phyloP scores from a whole-genome alignment of 2,329 filamentous ascomycete species.

The Hyphodiscus sp. region DNA sequence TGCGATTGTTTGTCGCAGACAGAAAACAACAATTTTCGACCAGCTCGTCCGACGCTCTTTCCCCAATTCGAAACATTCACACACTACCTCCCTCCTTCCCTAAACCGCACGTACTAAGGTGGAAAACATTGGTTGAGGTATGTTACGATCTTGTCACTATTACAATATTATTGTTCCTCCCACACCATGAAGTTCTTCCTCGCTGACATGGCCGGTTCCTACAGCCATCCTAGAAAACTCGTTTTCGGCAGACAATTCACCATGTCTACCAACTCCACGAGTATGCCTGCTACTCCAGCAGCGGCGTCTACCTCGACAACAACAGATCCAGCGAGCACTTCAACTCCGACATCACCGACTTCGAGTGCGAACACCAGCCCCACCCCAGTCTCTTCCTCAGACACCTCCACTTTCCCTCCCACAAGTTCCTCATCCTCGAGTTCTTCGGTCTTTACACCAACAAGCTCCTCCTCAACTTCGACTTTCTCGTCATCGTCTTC shows the following conservation, averaged over 20 bases:
- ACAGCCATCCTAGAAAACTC: constrained; percentile 12
- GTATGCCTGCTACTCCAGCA: constrained; percentile 1
- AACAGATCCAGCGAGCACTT: background rate
- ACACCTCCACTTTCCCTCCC: constrained; percentile 1
- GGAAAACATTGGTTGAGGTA: constrained; percentile 14
- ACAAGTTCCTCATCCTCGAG: constrained; percentile 17
- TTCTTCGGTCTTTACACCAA: constrained; percentile 17
- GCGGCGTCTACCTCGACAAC: constrained; percentile 2
- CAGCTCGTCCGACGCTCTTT: constrained; percentile 9
- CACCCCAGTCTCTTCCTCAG: constrained; percentile 2
- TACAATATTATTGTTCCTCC: background rate
- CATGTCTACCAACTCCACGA: constrained; percentile 4
- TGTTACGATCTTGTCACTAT: constrained; percentile 3
- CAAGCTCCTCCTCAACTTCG: constrained; percentile 2
- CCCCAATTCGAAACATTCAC: constrained; percentile 17
- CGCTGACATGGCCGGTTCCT: constrained; percentile 18
- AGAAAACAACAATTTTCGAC: background rate
- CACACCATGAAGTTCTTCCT: constrained; percentile 9
- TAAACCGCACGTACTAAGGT: background rate
- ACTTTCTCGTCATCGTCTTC: constrained; percentile 9
- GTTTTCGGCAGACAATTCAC: background rate
- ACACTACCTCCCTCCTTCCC: background rate
- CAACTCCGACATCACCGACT: constrained; percentile 15
- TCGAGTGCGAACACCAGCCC: constrained; percentile 25
- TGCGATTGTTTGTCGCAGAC: constrained; percentile 3